Percentiles rank a stretch among this genome's conserved stretches.
Conservation (phyloP, 2,329 filamentous ascomycete genomes). For the Cadophora gregata region DNA sequence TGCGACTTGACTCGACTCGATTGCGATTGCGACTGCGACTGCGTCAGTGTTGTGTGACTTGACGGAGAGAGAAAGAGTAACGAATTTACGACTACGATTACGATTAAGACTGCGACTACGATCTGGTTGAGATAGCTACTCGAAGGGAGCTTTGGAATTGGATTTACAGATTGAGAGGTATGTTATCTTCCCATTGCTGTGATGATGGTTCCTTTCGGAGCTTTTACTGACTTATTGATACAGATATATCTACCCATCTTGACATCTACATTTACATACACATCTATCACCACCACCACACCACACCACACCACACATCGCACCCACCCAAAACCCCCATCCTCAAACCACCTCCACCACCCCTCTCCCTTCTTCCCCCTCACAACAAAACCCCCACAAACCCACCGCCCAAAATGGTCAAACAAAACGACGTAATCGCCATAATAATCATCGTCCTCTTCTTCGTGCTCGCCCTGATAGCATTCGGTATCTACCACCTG, state of each 20-base stretch:
- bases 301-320: neutral
- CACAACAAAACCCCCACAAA: neutral
- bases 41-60: neutral
- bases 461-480: conserved; percentile 63
- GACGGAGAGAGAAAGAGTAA: neutral
- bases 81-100: neutral
- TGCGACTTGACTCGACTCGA: neutral
- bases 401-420: conserved; percentile 56
- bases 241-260: neutral
- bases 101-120: neutral
- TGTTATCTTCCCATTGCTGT: neutral
- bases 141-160: neutral
- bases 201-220: neutral
- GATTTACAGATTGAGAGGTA: neutral
- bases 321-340: conserved; percentile 6
- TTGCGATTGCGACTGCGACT: no score
- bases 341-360: conserved; percentile 9
- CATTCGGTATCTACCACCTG: conserved; percentile 68
- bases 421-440: conserved; percentile 71
- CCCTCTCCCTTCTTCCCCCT: neutral
- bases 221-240: neutral
- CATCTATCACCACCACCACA: neutral
- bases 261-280: no score
- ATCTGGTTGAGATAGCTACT: neutral
- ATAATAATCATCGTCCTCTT: conserved; percentile 73